Base-by-base conservation (phyloP, 1,284 basidiomycete species). In the Apiotrichum sp. region DNA sequence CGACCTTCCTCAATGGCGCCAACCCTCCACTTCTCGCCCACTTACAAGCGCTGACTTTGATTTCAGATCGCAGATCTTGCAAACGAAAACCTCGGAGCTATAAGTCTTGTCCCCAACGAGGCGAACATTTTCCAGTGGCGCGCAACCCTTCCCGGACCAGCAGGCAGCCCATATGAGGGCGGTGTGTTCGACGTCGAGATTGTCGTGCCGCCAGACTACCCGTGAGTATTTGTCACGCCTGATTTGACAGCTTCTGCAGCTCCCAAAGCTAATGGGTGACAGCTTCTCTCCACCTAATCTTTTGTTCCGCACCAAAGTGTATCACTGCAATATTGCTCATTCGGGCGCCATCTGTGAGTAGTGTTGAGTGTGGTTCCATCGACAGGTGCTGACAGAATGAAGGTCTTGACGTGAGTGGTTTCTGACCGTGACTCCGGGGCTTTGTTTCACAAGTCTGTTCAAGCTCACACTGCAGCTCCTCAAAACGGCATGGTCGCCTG, bases 311-410 rank as follows among this genome's bases (percentile, higher is more conserved):
- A 93, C 90, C 44, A 89, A 88, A 68, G 89, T 93, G 71, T 93
- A 93, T 70, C 90, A 93, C 68, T 93, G 92, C 86, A 93, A 93
- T 69, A 88, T 93, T 56, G 86, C 86, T 54, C 85, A 87, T 52
- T 81, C 64, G 16, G 78, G 77, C 16, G 71, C 67, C 3, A 78
- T 78, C 53, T 78, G 76, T 74, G 57, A 65, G 72, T 68, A 3
- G 22, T 22, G 22, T 22, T 22, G 22, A 22, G 22, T 22, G 22
- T 22, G 1, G 22, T 22, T 22, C 22, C 22, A 1, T 22, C 22
- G 22, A 22, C 22, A 22, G 22, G 22, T 22, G 51, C 62, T 65
- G 47, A 64, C 56, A 41, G 11, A 10, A 4, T 29, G 13, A 53
- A 73, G 73, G 73, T 61, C 70, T 75, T n/a, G 72, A 75, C 46